phyloP scores from a whole-genome alignment of 805 yeast species.

The Starmerella cellae region DNA sequence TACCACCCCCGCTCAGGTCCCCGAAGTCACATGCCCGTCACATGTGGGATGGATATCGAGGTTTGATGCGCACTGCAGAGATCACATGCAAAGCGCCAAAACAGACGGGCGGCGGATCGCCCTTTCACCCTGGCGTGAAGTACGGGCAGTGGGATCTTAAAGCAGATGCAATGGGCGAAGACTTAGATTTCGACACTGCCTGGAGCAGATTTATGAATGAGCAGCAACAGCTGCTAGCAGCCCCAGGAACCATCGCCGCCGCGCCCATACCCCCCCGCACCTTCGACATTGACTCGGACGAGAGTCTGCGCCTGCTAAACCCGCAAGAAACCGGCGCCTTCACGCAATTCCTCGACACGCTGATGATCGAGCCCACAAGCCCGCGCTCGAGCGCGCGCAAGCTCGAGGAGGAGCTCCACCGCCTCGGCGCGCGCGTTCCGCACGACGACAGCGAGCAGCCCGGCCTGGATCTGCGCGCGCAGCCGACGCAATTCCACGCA shows the following conservation, averaged over 20 bases:
- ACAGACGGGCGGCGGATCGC: no score
- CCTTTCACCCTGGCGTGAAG: no score
- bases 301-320: slow-evolving; percentile 12
- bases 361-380: slow-evolving; percentile 17
- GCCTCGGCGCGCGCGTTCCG: not conserved
- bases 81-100: no score
- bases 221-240: slow-evolving; percentile 6
- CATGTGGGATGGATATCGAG: no score
- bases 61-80: no score
- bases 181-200: slow-evolving; percentile 14
- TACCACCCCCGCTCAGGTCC: no score
- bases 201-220: slow-evolving; percentile 12
- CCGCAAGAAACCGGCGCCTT: slow-evolving; percentile 19
- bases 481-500: no score
- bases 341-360: slow-evolving; percentile 18
- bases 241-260: not conserved
- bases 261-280: slow-evolving; percentile 1
- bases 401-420: slow-evolving; percentile 16
- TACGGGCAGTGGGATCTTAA: no score
- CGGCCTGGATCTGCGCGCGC: no score
- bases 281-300: not conserved
- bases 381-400: slow-evolving; percentile 8
- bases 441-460: no score
- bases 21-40: no score
- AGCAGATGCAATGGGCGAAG: no score